phyloP scores from a whole-genome alignment of 768 basidiomycete species.

The Tulasnella sp. region DNA sequence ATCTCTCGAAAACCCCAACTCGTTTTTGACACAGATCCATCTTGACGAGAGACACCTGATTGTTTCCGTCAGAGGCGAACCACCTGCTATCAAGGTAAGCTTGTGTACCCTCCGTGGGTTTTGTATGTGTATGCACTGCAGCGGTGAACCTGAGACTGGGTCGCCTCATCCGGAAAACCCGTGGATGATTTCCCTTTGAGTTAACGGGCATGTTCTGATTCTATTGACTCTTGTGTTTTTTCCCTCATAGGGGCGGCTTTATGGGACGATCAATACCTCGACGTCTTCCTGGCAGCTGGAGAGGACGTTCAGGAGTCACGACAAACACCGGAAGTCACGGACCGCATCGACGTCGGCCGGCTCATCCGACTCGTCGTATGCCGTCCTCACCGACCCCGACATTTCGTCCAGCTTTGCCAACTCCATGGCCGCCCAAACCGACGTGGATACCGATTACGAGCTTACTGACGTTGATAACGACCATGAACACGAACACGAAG shows the following conservation, averaged over 20 bases:
- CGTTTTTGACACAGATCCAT: neutral
- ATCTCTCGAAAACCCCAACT: neutral
- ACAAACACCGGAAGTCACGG: constrained; percentile 2
- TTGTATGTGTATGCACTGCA: too few species aligned
- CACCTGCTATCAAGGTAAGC: constrained; percentile 13
- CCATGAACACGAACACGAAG: neutral
- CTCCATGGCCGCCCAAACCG: neutral
- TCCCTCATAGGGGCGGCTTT: constrained; percentile 3
- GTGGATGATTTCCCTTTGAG: too few species aligned
- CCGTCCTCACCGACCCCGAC: constrained; percentile 12
- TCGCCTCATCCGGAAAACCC: neutral
- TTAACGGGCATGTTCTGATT: constrained; percentile 1
- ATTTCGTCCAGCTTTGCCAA: constrained; percentile 13
- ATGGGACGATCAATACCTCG: constrained; percentile 10
- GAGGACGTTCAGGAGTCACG: neutral
- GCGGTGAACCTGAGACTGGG: neutral
- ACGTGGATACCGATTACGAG: constrained; percentile 2
- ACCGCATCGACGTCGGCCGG: constrained; percentile 6
- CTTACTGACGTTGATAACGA: neutral
- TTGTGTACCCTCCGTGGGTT: neutral
- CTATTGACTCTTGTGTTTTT: neutral
- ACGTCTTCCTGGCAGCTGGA: constrained; percentile 13
- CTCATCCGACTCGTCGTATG: constrained; percentile 7
- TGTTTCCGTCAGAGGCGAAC: constrained; percentile 4
- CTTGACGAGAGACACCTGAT: constrained; percentile 10